These are phyloP conservation scores for Macadamia integrifolia DNA, from an alignment of 164 flowering plant genomes.

Conservation along the genomic window DNA sequence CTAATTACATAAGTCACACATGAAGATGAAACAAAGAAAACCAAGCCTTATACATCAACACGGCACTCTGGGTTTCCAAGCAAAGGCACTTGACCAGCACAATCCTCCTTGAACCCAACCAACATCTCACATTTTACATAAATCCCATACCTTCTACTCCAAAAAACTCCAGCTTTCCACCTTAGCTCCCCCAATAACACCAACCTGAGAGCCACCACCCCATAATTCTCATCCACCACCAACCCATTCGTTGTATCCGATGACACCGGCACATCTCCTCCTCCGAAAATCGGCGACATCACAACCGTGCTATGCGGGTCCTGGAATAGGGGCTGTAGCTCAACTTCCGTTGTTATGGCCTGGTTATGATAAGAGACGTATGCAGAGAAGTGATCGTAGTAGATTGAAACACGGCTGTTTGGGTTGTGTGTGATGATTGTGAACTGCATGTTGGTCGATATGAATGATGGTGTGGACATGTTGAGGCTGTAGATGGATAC, in stretches of 20 bases:
- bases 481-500: slow-evolving; percentile 60
- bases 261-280: slow-evolving; percentile 43
- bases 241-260: slow-evolving; percentile 51
- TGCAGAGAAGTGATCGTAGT: slow-evolving; percentile 53
- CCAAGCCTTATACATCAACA: slow-evolving; percentile 33
- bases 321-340: slow-evolving; percentile 55
- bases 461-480: slow-evolving; percentile 38
- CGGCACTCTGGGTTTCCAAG: slow-evolving; percentile 56
- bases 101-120: slow-evolving; percentile 57
- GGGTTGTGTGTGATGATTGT: slow-evolving; percentile 66
- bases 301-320: slow-evolving; percentile 47
- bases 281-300: slow-evolving; percentile 56
- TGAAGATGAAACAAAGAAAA: too few species aligned
- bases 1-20: too few species aligned
- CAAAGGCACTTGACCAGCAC: slow-evolving; percentile 56
- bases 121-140: slow-evolving; percentile 64
- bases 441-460: slow-evolving; percentile 70
- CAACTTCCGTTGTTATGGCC: slow-evolving; percentile 46
- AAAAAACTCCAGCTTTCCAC: slow-evolving; percentile 58
- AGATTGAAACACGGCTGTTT: slow-evolving; percentile 48
- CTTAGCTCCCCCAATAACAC: slow-evolving; percentile 59
- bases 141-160: slow-evolving; percentile 36
- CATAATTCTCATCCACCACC: slow-evolving; percentile 48
- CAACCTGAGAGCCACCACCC: slow-evolving; percentile 58
- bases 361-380: slow-evolving; percentile 52